Conservation (phyloP, 768 basidiomycete species). For the Suillus occidentalis region DNA sequence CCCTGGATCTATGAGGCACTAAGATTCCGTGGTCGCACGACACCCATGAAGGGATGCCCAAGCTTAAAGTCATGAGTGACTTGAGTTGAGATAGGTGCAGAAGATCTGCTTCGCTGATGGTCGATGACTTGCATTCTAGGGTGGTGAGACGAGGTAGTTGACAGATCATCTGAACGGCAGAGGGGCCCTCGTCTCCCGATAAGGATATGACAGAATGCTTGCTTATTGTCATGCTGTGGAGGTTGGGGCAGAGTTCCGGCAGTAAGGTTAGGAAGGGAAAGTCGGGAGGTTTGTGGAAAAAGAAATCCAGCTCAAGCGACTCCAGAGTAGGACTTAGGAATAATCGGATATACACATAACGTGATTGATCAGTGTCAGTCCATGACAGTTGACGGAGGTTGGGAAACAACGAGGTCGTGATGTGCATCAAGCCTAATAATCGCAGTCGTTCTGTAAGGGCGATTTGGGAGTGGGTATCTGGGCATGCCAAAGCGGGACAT, state of each 20-base stretch:
- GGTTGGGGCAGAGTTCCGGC: slow-evolving; percentile 1
- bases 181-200: neutral
- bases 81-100: neutral
- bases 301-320: slow-evolving; percentile 3
- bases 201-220: slow-evolving; percentile 1
- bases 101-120: slow-evolving; percentile 2
- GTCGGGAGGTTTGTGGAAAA: slow-evolving; percentile 3
- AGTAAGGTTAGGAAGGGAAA: neutral
- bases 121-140: slow-evolving; percentile 1
- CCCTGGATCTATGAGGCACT: neutral
- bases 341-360: slow-evolving; percentile 1
- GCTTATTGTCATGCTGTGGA: slow-evolving; percentile 1
- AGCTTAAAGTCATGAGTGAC: neutral
- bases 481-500: neutral
- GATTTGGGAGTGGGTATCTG: neutral
- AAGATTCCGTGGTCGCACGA: neutral
- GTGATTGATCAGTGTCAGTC: slow-evolving; percentile 5
- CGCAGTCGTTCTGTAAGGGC: neutral
- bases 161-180: neutral
- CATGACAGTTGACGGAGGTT: neutral
- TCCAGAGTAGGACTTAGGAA: slow-evolving; percentile 4
- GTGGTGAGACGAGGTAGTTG: neutral
- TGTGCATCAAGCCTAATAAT: neutral
- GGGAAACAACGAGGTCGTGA: neutral
- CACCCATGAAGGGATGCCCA: slow-evolving; percentile 1